Evolutionary conservation across 169 alveolate species (phyloP).

Genomic region (Plasmodium vivax): DNA sequence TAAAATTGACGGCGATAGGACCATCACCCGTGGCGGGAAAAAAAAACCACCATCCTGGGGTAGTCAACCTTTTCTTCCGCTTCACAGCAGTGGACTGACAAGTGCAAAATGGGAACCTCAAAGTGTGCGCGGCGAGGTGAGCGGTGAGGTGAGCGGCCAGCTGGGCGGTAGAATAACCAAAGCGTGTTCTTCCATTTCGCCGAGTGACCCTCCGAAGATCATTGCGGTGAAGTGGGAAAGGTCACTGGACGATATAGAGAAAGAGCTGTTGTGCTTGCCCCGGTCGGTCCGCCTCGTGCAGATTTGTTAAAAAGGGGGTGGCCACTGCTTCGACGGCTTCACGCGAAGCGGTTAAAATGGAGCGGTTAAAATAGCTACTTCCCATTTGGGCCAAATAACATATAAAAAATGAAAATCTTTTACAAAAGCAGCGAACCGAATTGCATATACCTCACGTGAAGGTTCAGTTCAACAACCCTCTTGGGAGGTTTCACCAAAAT

Average conservation of each 20-base stretch:
- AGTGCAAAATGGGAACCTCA: background rate
- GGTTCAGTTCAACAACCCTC: background rate
- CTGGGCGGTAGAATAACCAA: background rate
- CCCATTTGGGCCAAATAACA: background rate
- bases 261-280: constrained; percentile 44
- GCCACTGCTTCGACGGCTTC: background rate
- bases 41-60: background rate
- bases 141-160: background rate
- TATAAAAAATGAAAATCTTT: background rate
- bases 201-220: constrained; percentile 24
- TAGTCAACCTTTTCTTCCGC: background rate
- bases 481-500: background rate
- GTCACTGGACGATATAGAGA: constrained; percentile 23
- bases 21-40: background rate
- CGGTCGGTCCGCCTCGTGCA: background rate
- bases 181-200: background rate
- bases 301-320: background rate
- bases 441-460: background rate
- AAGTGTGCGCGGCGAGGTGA: no score
- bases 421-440: background rate
- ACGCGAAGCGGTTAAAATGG: background rate
- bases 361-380: background rate
- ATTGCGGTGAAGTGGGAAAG: background rate
- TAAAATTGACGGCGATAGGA: background rate
- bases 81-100: background rate